Conservation (phyloP, 2,329 filamentous ascomycete genomes). For the Penicillium sp. region DNA sequence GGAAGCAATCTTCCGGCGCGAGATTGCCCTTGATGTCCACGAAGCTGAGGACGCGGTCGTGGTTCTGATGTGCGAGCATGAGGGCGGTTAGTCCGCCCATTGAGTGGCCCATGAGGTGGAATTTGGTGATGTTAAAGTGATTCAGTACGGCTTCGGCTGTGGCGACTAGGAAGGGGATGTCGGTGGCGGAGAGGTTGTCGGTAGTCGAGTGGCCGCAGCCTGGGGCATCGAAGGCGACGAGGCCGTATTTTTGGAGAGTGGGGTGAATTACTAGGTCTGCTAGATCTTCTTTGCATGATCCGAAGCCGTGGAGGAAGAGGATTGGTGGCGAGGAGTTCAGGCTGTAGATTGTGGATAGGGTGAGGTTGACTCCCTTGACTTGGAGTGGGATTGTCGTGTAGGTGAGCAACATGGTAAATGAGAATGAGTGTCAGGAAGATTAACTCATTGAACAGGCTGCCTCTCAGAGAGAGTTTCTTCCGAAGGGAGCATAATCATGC, state of each 20-base stretch:
- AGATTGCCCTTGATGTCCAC: slow-evolving; percentile 28
- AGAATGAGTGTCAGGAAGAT: background rate
- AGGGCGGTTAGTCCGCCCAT: slow-evolving; percentile 29
- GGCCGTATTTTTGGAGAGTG: slow-evolving; percentile 17
- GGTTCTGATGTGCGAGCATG: slow-evolving; percentile 18
- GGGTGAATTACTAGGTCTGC: slow-evolving; percentile 20
- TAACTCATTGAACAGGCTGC: background rate
- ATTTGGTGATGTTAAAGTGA: slow-evolving; percentile 20
- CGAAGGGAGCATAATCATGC: background rate
- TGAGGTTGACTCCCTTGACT: slow-evolving; percentile 22
- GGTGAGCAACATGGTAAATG: slow-evolving; percentile 10
- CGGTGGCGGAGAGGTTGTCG: slow-evolving; percentile 19
- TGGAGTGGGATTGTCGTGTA: slow-evolving; percentile 15
- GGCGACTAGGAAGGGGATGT: slow-evolving; percentile 28
- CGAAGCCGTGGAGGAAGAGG: slow-evolving; percentile 30
- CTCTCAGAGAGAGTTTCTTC: background rate
- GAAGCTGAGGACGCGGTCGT: slow-evolving; percentile 23
- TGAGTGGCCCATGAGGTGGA: slow-evolving; percentile 30
- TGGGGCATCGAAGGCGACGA: slow-evolving; percentile 27
- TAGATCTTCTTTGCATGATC: slow-evolving; percentile 30
- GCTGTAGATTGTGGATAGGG: slow-evolving; percentile 23
- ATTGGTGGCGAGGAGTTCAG: slow-evolving; percentile 20
- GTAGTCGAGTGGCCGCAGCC: slow-evolving; percentile 25
- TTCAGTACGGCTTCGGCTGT: slow-evolving; percentile 22
- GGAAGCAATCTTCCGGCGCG: slow-evolving; percentile 29